Base-by-base conservation (phyloP, 2,329 filamentous ascomycete genomes). In the Microcera coccophila region DNA sequence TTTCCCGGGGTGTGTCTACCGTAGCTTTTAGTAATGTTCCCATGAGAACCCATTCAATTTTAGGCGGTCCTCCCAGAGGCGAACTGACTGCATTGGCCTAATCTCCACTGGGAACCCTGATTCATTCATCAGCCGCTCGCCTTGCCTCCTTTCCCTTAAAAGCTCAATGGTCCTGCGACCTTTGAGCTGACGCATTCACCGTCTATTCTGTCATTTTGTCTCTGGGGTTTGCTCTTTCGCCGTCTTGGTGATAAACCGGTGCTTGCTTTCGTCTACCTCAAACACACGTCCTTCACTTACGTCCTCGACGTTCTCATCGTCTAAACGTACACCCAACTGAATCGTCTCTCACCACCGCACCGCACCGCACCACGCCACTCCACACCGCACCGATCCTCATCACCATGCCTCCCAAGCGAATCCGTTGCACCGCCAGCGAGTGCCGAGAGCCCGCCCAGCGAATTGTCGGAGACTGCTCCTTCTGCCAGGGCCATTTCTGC, bases 381-480 rank as follows among this genome's bases (percentile, higher is more conserved):
- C 28, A n/a, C n/a, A n/a, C n/a, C n/a, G n/a, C n/a, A n/a, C 5
- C 28, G 14, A 26, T 26, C 45, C 49, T 47, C 45, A 47, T 45
- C 62, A 69, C 41, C 54, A 84, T 82, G 79, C 79, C 84, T 51
- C 77, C 82, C 49, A 87, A 85, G 72, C 89, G 87, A 76, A 82
- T 85, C 57, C 84, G 87, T 58, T 97, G 93, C 76, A 85, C 78
- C 53, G 90, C 87, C 73, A 90, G 91, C 70, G 84, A 90, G 57
- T 97, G 93, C 81, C 88, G 82, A 64, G 84, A 89, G 58, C 79
- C 80, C 21, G 90, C 90, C 14, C 90, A 96, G 68, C 85, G 88
- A 53, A 96, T 98, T 61, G 87, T 96, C 46, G 93, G 93, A 41
- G 91, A 97, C 73, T 98, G 93, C 71, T 85, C 83, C 48, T 97